These are phyloP conservation scores for Theobroma grandiflorum DNA, from an alignment of 441 rosid species.

Conservation along the genomic window DNA sequence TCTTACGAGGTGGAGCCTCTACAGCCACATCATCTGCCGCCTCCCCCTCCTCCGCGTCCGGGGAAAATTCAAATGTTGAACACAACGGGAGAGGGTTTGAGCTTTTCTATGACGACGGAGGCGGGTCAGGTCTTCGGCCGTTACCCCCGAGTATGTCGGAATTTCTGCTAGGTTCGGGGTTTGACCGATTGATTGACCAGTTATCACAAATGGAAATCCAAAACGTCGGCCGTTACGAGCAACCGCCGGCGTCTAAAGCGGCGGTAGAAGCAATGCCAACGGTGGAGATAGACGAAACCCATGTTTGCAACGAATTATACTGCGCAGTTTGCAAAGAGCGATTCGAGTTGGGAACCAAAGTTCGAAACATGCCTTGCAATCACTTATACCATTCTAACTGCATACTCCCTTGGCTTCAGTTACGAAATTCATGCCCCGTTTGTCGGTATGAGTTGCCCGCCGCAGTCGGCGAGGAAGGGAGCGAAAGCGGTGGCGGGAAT, in stretches of 20 bases:
- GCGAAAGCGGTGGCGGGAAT: not conserved
- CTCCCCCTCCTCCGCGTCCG: not conserved
- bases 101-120: slow-evolving; percentile 87
- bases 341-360: slow-evolving; percentile 66
- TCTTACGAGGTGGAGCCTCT: slow-evolving; percentile 64
- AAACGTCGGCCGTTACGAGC: slow-evolving; percentile 62
- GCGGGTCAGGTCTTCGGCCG: slow-evolving; percentile 76
- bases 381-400: slow-evolving; percentile 87
- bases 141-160: slow-evolving; percentile 77
- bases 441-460: slow-evolving; percentile 87
- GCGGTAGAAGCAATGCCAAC: slow-evolving; percentile 84
- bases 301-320: slow-evolving; percentile 58
- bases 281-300: slow-evolving; percentile 52
- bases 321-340: slow-evolving; percentile 92
- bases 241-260: slow-evolving; percentile 80
- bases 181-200: slow-evolving; percentile 77
- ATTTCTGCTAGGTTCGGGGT: slow-evolving; percentile 82
- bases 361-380: slow-evolving; percentile 89
- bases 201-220: slow-evolving; percentile 77
- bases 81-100: slow-evolving; percentile 59
- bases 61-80: slow-evolving; percentile 5
- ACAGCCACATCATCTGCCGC: slow-evolving; percentile 15
- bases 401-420: slow-evolving; percentile 84
- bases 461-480: slow-evolving; percentile 33
- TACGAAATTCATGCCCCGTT: slow-evolving; percentile 89